Conservation (phyloP, 805 yeast species). For the Candida nonsorbophila region DNA sequence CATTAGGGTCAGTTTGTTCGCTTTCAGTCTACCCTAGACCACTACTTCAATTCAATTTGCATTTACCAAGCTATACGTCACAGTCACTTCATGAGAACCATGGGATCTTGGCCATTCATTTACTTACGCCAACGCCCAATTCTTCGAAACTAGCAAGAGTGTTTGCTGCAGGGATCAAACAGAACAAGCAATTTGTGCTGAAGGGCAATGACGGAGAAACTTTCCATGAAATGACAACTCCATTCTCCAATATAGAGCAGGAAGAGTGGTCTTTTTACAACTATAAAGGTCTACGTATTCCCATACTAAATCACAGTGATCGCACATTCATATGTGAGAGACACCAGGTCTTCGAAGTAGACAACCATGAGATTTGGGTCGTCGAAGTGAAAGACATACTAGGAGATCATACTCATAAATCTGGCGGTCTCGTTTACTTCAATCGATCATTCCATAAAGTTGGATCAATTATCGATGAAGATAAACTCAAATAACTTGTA, state of each 20-base stretch:
- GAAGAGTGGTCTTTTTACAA: conserved; percentile 29
- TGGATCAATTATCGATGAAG: conserved; percentile 23
- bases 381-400: conserved; percentile 64
- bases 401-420: conserved; percentile 14
- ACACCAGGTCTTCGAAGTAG: conserved; percentile 49
- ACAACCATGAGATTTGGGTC: conserved; percentile 89
- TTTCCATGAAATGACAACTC: conserved; percentile 46
- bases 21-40: conserved; percentile 75
- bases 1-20: conserved; percentile 82
- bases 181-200: conserved; percentile 22
- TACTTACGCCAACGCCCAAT: conserved; percentile 55
- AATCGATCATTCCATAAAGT: conserved; percentile 54
- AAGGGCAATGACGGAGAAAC: conserved; percentile 25
- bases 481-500: not conserved
- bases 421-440: conserved; percentile 66
- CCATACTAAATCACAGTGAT: conserved; percentile 55
- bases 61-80: conserved; percentile 81
- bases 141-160: conserved; percentile 58
- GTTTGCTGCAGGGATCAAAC: conserved; percentile 57
- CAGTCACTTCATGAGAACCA: conserved; percentile 51
- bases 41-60: conserved; percentile 78
- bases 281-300: conserved; percentile 32
- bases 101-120: conserved; percentile 63
- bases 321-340: conserved; percentile 59
- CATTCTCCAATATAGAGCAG: conserved; percentile 37